Evolutionary conservation across 2,329 filamentous ascomycete genomes (phyloP), one percentile per base, ranked within the genome.

Genomic region (Arthroderma sp.): DNA sequence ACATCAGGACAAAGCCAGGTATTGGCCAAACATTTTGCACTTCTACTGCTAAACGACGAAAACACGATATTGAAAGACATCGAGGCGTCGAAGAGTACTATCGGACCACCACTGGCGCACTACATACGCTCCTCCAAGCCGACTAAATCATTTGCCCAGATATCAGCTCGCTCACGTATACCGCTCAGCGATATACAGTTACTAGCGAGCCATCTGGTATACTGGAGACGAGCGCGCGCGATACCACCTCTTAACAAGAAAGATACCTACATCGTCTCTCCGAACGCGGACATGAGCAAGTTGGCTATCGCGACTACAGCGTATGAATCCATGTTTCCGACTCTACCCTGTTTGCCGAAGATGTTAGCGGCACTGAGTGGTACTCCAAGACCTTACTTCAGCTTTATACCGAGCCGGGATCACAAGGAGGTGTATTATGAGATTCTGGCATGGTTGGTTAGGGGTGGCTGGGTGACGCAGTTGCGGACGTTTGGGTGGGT

Each of bases 381-480:
- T 4, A 84, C 84, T 2, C 91, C 93, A 1, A 82, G 88, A 31
- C 84, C 87, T 0, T 98, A 91, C 74, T 88, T 89, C 65, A 79
- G 79, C 56, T 85, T 94, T 63, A 90, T 91, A 47, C 91, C 91
- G 0, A 90, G 84, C 66, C 90, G 91, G 69, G 86, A 88, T 65
- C 90, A 96, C 68, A 87, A 91, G 44, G 84, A 85, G 5, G 84
- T 85, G 1, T 98, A 96, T 70, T 85, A 97, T 71, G 82, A 88
- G 35, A 95, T 97, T 71, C 77, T 98, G 25, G 90, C 89, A 21
- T 98, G 91, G 89, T 80, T 98, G 7, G 83, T 97, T 75, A 84
- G 91, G 41, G 87, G 89, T 51, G 90, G 89, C 13, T 95, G 93
- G 87, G 91, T 96, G 0, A 95, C 88, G 0, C 91, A 96, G 69